These are phyloP conservation scores for Coniochaeta sp. DNA, from an alignment of 2,329 filamentous ascomycete genomes.

Conservation along the genomic window DNA sequence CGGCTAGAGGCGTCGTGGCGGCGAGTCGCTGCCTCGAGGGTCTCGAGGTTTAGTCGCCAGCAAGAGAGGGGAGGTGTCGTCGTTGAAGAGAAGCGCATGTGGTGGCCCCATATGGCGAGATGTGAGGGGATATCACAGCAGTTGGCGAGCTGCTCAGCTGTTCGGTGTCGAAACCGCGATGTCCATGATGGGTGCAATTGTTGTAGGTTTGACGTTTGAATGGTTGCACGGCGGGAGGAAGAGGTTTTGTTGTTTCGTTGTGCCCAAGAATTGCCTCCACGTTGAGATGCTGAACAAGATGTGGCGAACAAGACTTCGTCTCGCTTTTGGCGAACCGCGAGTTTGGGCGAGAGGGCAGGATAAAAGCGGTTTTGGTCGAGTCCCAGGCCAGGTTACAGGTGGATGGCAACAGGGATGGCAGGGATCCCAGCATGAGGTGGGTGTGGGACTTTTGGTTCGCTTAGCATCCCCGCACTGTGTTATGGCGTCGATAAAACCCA, in stretches of 20 bases:
- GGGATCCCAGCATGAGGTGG: neutral
- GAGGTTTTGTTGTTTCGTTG: neutral
- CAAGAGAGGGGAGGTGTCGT: neutral
- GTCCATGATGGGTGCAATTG: too few relatives aligned
- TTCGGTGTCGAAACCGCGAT: neutral
- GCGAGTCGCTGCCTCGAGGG: neutral
- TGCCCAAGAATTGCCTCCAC: neutral
- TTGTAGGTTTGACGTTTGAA: too few relatives aligned
- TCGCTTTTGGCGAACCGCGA: neutral
- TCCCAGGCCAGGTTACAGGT: slow-evolving; percentile 1
- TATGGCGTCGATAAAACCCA: neutral
- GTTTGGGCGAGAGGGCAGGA: neutral
- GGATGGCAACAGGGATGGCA: neutral
- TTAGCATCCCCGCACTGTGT: neutral
- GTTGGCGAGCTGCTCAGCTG: neutral
- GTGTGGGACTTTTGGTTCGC: neutral
- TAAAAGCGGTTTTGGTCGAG: neutral
- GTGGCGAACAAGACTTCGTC: neutral
- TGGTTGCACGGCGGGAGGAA: too few relatives aligned
- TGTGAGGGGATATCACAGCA: neutral
- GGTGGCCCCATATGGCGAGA: neutral
- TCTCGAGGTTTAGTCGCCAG: neutral
- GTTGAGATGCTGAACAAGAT: neutral
- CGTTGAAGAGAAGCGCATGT: neutral
- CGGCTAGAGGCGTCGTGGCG: neutral